Conservation (phyloP, 1,284 basidiomycete genomes). For the Melampsora americana region DNA sequence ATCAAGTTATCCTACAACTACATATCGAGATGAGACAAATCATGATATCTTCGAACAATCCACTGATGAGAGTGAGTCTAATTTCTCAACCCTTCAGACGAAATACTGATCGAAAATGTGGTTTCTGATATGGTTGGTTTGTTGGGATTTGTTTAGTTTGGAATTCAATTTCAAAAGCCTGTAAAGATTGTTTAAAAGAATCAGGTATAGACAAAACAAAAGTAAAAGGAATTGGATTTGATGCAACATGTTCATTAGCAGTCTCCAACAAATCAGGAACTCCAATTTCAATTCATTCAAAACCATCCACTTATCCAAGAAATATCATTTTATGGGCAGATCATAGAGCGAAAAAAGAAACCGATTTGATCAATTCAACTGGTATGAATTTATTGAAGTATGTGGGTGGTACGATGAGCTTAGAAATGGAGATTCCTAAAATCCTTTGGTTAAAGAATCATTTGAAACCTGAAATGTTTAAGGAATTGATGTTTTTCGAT, state of each 20-base stretch:
- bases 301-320: conserved; percentile 63
- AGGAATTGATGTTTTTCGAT: conserved; percentile 88
- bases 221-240: conserved; percentile 89
- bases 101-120: no score
- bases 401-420: conserved; percentile 90
- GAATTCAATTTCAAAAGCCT: conserved; percentile 69
- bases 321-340: conserved; percentile 75
- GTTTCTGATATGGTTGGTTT: no score
- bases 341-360: conserved; percentile 88
- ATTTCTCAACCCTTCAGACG: no score
- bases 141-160: no score
- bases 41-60: conserved; percentile 94
- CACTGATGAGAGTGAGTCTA: conserved; percentile 52
- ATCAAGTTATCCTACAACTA: conserved; percentile 71
- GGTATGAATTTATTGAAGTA: conserved; percentile 84
- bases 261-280: conserved; percentile 70
- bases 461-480: conserved; percentile 73
- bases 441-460: conserved; percentile 91
- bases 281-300: conserved; percentile 76
- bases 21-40: conserved; percentile 78
- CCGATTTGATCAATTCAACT: conserved; percentile 80
- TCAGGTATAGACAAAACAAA: conserved; percentile 64
- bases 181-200: conserved; percentile 66
- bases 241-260: conserved; percentile 93
- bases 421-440: conserved; percentile 97